Evolutionary conservation across 2,329 filamentous ascomycete species (phyloP).

Genomic region (Elsinoe fawcettii): DNA sequence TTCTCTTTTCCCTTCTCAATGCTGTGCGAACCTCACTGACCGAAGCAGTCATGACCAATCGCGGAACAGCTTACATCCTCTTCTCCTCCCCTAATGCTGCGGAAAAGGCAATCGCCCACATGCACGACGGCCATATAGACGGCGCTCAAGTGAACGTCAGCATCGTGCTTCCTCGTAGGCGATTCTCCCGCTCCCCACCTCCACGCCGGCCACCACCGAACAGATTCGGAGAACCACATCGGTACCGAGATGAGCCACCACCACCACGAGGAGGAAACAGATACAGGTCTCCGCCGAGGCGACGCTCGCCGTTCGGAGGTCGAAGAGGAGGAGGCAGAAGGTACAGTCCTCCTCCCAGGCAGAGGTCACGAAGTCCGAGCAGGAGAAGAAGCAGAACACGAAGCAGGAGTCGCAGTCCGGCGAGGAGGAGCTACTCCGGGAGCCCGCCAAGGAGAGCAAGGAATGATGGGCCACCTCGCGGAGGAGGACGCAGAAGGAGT

Average conservation of each 20-base stretch:
- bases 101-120: constrained; percentile 82
- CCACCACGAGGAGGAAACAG: constrained; percentile 28
- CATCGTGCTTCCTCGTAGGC: constrained; percentile 75
- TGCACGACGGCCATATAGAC: constrained; percentile 96
- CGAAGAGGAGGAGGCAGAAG: constrained; percentile 33
- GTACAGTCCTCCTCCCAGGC: constrained; percentile 19
- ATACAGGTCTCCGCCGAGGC: constrained; percentile 20
- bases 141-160: constrained; percentile 76
- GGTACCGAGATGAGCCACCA: constrained; percentile 28
- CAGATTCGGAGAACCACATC: constrained; percentile 35
- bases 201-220: constrained; percentile 55
- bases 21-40: background rate
- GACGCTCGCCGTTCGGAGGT: constrained; percentile 24
- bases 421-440: constrained; percentile 19
- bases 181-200: constrained; percentile 73
- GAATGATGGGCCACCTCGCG: constrained; percentile 18
- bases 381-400: constrained; percentile 24
- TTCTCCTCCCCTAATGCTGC: constrained; percentile 71
- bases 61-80: constrained; percentile 87
- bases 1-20: constrained; percentile 11
- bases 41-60: constrained; percentile 68
- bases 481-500: constrained; percentile 26
- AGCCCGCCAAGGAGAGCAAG: constrained; percentile 24
- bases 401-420: constrained; percentile 16
- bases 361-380: constrained; percentile 17